Evolutionary conservation across 495 filamentous ascomycete genomes (phyloP).

Genomic region (Xylaria grammica): DNA sequence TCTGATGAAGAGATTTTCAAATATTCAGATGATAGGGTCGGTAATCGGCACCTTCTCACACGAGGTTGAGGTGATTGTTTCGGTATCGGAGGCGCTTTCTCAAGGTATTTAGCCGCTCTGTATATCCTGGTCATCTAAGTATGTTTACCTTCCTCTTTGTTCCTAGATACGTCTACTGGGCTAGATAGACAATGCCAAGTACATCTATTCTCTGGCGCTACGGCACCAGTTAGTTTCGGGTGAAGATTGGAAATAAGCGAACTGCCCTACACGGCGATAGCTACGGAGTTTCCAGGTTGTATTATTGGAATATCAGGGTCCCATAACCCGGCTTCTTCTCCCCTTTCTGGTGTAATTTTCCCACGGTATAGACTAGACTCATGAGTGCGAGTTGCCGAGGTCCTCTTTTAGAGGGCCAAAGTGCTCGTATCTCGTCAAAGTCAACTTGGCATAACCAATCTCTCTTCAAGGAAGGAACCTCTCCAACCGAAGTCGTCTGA

Average conservation of each 20-base stretch:
- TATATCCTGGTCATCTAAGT: not conserved
- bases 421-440: not conserved
- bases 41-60: not conserved
- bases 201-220: not conserved
- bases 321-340: not conserved
- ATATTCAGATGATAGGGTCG: slow-evolving; percentile 12
- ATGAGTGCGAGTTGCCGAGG: slow-evolving; percentile 1
- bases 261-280: not conserved
- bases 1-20: slow-evolving; percentile 7
- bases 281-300: not conserved
- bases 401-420: not conserved
- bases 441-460: slow-evolving; percentile 4
- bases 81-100: slow-evolving; percentile 2
- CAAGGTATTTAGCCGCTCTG: not conserved
- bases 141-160: slow-evolving; percentile 10
- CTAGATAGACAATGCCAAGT: not conserved
- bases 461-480: not conserved
- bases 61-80: slow-evolving; percentile 8
- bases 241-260: not conserved
- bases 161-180: not conserved
- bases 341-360: not conserved
- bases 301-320: not conserved
- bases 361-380: not conserved
- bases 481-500: not conserved
- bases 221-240: not conserved